Base-by-base conservation (phyloP, 2,329 filamentous ascomycete species). In the Aspergillus ustus region DNA sequence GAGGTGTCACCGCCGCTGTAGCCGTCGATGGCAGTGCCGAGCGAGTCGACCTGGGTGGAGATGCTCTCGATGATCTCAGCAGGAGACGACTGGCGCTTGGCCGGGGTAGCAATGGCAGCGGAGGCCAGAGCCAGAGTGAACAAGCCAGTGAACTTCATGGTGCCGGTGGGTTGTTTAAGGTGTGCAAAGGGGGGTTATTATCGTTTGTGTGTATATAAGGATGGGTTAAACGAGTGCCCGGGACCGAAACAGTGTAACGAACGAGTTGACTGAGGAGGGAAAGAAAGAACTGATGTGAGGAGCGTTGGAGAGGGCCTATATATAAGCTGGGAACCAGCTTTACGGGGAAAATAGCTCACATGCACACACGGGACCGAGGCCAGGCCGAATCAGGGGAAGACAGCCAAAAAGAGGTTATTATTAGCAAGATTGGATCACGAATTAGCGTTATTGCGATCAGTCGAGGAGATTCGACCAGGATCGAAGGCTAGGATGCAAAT, bases 141-240 rank as follows among this genome's bases (percentile, higher is more conserved):
- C 43, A 72, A 37, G 59, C 63, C 63, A 56, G 67, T 61, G 66
- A 70, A 69, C 61, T 66, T 69, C 69, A 70, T 70, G 40, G 55
- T 68, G 65, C 59, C 54, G 58, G 56, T 56, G n/a, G 52, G 61
- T 53, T 44, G 52, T 15, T 57, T 53, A 28, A 15, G 34, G 13
- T 40, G 34, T 40, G 11, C 15, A 13, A 40, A 40, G 34, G 34
- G 34, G 34, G 34, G 34, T 15, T 40, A 60, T 63, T 57, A 57
- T 55, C 57, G 25, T 48, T 25, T 60, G 29, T 56, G 49, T 57
- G 64, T 63, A 60, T 63, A 59, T 34, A 22, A 31, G 37, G 56
- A 49, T 31, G 28, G 48, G 34, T 17, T 46, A 63, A 68, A 68
- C 64, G 66, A 69, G 60, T 69, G 66, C 63, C 63, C 48, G 61